These are phyloP conservation scores for Phaeolepiota aurea DNA, from an alignment of 768 basidiomycete species.

Conservation along the genomic window DNA sequence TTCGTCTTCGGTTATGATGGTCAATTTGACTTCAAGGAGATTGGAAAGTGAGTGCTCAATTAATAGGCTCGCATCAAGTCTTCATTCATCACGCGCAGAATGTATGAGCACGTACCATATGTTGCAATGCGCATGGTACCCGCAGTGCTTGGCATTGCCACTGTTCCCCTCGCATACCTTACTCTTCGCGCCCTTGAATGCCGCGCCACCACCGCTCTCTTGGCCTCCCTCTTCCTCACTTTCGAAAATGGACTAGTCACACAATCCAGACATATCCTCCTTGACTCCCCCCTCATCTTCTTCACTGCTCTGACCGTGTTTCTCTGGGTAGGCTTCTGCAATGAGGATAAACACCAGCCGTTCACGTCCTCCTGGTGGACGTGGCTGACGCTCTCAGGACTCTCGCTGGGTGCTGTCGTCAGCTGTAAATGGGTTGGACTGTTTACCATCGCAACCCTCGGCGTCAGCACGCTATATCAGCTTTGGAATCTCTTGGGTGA, in stretches of 20 bases:
- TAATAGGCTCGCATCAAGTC: background rate
- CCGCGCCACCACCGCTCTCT: slow-evolving; percentile 84
- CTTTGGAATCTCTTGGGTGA: slow-evolving; percentile 91
- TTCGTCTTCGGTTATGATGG: slow-evolving; percentile 87
- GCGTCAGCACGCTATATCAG: slow-evolving; percentile 74
- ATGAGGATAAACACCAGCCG: slow-evolving; percentile 78
- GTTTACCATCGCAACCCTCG: slow-evolving; percentile 94
- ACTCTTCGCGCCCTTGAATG: slow-evolving; percentile 91
- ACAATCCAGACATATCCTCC: slow-evolving; percentile 92
- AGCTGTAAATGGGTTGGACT: slow-evolving; percentile 98
- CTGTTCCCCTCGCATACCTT: slow-evolving; percentile 86
- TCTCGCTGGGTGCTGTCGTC: slow-evolving; percentile 86
- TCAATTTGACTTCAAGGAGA: slow-evolving; percentile 95
- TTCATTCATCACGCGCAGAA: slow-evolving; percentile 29
- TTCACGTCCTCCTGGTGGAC: slow-evolving; percentile 90
- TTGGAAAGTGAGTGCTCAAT: slow-evolving; percentile 68
- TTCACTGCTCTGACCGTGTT: slow-evolving; percentile 90
- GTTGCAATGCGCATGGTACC: slow-evolving; percentile 97
- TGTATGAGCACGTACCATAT: slow-evolving; percentile 85
- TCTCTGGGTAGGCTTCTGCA: slow-evolving; percentile 84
- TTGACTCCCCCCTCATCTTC: slow-evolving; percentile 97
- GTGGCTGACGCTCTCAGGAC: slow-evolving; percentile 82
- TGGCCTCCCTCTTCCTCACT: slow-evolving; percentile 84
- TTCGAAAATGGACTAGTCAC: slow-evolving; percentile 97
- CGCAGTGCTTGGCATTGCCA: slow-evolving; percentile 79